phyloP scores from a whole-genome alignment of 176 grass and related monocot species.

The Lolium rigidum region DNA sequence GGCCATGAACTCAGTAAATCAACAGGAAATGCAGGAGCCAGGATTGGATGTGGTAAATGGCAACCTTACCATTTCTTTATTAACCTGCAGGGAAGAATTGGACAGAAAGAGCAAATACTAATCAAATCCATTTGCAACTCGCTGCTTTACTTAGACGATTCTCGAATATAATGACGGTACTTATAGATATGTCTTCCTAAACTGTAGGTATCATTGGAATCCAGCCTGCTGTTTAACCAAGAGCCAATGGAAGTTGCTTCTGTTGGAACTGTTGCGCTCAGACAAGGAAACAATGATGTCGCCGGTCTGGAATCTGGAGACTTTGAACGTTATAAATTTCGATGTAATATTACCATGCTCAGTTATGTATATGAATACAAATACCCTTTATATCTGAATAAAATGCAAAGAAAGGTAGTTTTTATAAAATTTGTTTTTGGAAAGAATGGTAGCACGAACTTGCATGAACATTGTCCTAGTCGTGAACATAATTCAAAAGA shows the following conservation, averaged over 20 bases:
- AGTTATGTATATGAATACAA: neutral
- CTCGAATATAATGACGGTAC: neutral
- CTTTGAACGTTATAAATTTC: neutral
- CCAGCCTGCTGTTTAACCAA: conserved; percentile 50
- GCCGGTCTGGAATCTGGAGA: conserved; percentile 1
- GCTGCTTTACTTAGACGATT: neutral
- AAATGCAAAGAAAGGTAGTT: too few relatives aligned
- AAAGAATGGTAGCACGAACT: neutral
- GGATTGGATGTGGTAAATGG: conserved; percentile 66
- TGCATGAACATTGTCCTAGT: neutral
- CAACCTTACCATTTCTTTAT: neutral
- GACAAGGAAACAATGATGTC: conserved; percentile 21
- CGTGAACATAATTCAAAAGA: neutral
- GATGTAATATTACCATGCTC: conserved; percentile 8
- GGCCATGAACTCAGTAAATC: conserved; percentile 71
- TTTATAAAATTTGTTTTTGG: too few relatives aligned
- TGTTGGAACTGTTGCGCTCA: neutral
- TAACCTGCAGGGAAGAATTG: neutral
- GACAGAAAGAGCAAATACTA: neutral
- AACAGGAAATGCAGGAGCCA: conserved; percentile 77
- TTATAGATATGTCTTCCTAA: neutral
- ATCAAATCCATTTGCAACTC: neutral
- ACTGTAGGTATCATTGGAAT: conserved; percentile 67
- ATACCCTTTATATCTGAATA: too few relatives aligned
- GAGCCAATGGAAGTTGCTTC: neutral